Percentiles rank a stretch among this genome's conserved stretches.
phyloP scores from a whole-genome alignment of 2,329 filamentous ascomycete genomes.

The Neofusicoccum parvum region DNA sequence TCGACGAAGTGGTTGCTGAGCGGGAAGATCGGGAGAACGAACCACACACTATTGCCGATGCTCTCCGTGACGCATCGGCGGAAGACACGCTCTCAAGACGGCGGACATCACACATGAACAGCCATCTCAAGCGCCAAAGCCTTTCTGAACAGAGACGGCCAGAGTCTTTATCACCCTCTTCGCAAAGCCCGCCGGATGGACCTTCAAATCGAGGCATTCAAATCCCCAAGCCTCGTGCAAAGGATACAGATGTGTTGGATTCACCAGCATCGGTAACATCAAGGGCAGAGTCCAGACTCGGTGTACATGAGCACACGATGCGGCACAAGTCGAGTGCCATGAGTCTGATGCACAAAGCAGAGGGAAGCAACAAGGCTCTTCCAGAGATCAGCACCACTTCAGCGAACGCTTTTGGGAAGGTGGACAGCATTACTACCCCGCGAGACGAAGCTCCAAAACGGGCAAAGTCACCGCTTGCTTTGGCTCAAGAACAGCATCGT shows the following conservation, averaged over 20 bases:
- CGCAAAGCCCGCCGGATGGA: slow-evolving; percentile 21
- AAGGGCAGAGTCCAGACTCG: slow-evolving; percentile 2
- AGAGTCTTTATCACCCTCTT: slow-evolving; percentile 25
- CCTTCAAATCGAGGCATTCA: slow-evolving; percentile 37
- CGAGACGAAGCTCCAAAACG: slow-evolving; percentile 35
- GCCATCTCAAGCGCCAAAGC: slow-evolving; percentile 38
- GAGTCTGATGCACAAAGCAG: slow-evolving; percentile 60
- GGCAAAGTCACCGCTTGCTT: slow-evolving; percentile 32
- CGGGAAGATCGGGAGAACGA: slow-evolving; percentile 38
- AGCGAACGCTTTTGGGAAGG: slow-evolving; percentile 65
- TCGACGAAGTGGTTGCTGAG: slow-evolving; percentile 38
- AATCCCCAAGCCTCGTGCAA: slow-evolving; percentile 25
- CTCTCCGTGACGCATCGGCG: slow-evolving; percentile 85
- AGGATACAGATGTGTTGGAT: neutral
- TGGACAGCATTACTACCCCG: slow-evolving; percentile 53
- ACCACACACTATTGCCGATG: slow-evolving; percentile 83
- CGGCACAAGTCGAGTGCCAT: slow-evolving; percentile 60
- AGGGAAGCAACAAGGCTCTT: slow-evolving; percentile 57
- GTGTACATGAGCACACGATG: slow-evolving; percentile 26
- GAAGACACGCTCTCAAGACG: slow-evolving; percentile 63
- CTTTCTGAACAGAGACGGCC: slow-evolving; percentile 27
- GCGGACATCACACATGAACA: slow-evolving; percentile 43
- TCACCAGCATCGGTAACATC: slow-evolving; percentile 25
- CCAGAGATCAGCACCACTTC: slow-evolving; percentile 68
- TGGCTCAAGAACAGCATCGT: slow-evolving; percentile 32